Percentiles rank a stretch among this genome's conserved stretches.
These are phyloP conservation scores for Persicaria tinctoria DNA, from an alignment of 148 eudicot genomes.

Conservation along the genomic window DNA sequence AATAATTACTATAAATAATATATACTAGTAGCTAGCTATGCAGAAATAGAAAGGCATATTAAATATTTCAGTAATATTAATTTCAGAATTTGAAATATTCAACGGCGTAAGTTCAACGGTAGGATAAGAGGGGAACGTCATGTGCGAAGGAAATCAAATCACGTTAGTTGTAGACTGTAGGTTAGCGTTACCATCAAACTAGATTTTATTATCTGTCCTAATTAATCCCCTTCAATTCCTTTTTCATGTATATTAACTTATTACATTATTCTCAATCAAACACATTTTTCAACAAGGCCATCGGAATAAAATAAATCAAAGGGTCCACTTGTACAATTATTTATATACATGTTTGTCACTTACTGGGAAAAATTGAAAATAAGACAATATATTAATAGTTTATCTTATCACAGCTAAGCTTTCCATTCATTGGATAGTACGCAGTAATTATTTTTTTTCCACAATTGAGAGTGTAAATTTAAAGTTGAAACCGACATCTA, in stretches of 20 bases:
- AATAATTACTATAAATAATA: no score
- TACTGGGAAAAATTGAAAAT: neutral
- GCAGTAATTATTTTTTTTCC: neutral
- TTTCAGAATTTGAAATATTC: no score
- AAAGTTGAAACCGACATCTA: neutral
- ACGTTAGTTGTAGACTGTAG: neutral
- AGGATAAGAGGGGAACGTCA: neutral
- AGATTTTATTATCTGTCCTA: neutral
- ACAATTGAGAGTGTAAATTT: neutral
- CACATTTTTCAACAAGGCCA: neutral
- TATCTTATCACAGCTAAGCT: neutral
- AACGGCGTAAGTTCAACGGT: neutral
- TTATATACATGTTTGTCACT: neutral
- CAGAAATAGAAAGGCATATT: no score
- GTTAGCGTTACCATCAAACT: neutral
- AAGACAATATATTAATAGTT: neutral
- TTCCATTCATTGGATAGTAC: neutral
- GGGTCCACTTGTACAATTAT: neutral
- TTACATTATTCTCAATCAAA: neutral
- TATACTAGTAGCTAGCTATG: no score
- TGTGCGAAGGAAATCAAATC: neutral
- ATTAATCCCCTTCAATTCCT: neutral
- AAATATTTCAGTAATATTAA: no score
- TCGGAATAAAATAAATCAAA: neutral
- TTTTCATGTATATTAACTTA: neutral